Evolutionary conservation across 352 stramenopile species (phyloP), one percentile per base, ranked within the genome.

Genomic region (Elongisporangium prolatum): DNA sequence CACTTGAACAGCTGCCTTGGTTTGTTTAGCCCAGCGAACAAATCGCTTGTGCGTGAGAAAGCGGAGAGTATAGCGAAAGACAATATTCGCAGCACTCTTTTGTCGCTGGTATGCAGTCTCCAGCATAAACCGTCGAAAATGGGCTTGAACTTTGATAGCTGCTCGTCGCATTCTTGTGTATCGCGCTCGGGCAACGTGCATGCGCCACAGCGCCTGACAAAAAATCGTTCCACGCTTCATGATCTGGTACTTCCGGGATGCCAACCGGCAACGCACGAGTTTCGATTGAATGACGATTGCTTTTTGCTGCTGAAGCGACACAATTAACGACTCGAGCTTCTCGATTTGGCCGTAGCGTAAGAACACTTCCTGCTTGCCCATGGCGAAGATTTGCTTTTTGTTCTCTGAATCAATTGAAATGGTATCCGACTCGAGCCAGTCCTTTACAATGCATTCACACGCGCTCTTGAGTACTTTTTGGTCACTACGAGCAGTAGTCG

Each of bases 311-410:
- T 81, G 71, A 22, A 85, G 62, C 1, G 63, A 56, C 0, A 67
- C 65, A 11, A 84, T 63, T 5, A 71, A 75, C 4, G 72, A 75
- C 25, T 92, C 82, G 11, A 93, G 69, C 21, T 76, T 75, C 60
- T 94, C 84, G 0, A 94, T 50, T 54, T 94, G 82, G 0, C 82
- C 84, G 50, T 94, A 92, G 1, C 82, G 80, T 20, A 94, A 55
- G 48, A 91, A 94, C 0, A 94, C 68, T 60, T 94, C 82, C 38
- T 87, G 68, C 17, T 65, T 76, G 3, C 82, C 82, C 72, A 92
- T 86, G 0, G 77, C 80, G 60, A 90, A 89, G 11, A 75, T 58
- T 48, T 78, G 63, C 40, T 84, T 84, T 37, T 57, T 58, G 20
- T 57, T 61, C 2, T 16, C 22, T 16, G 22, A 13, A 49, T 25